These are phyloP conservation scores for Coemansia interrupta DNA, from an alignment of 192 early-diverging fungal species.

Conservation along the genomic window DNA sequence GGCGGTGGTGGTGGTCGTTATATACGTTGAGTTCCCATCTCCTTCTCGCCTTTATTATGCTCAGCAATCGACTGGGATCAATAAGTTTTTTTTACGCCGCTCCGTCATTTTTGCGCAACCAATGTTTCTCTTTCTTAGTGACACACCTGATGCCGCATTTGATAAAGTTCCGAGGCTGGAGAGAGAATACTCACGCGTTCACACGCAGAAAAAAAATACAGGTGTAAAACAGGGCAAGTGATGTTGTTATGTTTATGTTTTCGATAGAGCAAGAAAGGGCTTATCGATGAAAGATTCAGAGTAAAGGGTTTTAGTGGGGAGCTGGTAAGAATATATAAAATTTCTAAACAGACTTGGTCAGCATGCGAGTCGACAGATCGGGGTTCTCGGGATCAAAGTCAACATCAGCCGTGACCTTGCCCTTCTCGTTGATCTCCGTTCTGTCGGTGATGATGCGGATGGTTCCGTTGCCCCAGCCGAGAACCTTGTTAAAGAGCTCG, in stretches of 20 bases:
- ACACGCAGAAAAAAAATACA: neutral
- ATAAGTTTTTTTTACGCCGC: too few species aligned
- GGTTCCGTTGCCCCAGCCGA: constrained; percentile 18
- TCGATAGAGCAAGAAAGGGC: neutral
- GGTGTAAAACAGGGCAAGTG: neutral
- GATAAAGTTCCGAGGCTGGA: too few species aligned
- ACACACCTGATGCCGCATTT: too few species aligned
- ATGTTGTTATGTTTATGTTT: neutral
- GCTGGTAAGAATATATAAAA: neutral
- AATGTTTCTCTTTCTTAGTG: too few species aligned
- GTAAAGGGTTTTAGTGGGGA: too few species aligned
- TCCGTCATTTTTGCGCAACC: too few species aligned
- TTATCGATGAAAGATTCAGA: too few species aligned
- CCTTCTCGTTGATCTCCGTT: constrained; percentile 36
- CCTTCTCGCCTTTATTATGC: too few species aligned
- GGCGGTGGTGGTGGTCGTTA: too few species aligned
- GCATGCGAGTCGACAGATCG: neutral
- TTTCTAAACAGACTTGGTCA: neutral
- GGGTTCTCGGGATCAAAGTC: constrained; percentile 39
- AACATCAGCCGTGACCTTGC: constrained; percentile 35
- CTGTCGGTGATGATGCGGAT: constrained; percentile 20
- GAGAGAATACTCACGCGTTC: too few species aligned
- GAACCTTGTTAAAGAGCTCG: constrained; percentile 22
- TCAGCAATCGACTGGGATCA: too few species aligned
- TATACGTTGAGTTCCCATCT: too few species aligned